Base-by-base conservation (phyloP, 2,329 filamentous ascomycete species). In the Cytospora paraplurivora region DNA sequence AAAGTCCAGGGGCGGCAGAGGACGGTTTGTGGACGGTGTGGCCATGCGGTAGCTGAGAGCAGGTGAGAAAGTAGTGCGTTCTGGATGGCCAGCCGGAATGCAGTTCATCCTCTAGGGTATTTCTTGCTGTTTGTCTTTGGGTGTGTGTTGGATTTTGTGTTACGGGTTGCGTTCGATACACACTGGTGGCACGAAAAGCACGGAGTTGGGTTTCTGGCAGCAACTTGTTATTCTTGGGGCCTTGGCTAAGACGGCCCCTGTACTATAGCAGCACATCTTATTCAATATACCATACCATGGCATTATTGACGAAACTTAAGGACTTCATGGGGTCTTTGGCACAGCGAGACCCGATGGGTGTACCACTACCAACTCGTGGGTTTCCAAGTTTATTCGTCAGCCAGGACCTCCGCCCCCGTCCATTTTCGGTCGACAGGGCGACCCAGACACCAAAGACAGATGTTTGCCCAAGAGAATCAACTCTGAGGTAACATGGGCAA, bases 21-120 rank as follows among this genome's bases (percentile, higher is more conserved):
- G 65, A 74, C 90, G 67, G 79, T 87, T n/a, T 91, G 88, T 72
- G 81, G 81, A 41, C 80, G 78, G 53, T 91, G 81, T 67, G 81
- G 81, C 3, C 73, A 69, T 51, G 62, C 71, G 11, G 68, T 70
- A 37, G 59, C 35, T 19, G 67, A 69, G 15, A 54, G 44, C 7
- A 63, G 13, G 32, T 63, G 44, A 60, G 21, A n/a, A 15, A 1
- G 15, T 7, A 34, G 27, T 35, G 34, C 10, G 17, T 47, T 38
- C 35, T 37, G 38, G 41, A 32, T n/a, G 11, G 17, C 15, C 15
- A 15, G 12, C 50, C 21, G 21, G 49, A 21, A 19, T 27, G 8
- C 12, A n/a, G 56, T 17, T 15, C 13, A 41, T 44, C 10, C 32
- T 13, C 34, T 44, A 49, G 27, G 8, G 10, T 32, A 32, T 34